Base-by-base conservation (phyloP, 495 filamentous ascomycete genomes). In the Melanomma pulvis-pyrius region DNA sequence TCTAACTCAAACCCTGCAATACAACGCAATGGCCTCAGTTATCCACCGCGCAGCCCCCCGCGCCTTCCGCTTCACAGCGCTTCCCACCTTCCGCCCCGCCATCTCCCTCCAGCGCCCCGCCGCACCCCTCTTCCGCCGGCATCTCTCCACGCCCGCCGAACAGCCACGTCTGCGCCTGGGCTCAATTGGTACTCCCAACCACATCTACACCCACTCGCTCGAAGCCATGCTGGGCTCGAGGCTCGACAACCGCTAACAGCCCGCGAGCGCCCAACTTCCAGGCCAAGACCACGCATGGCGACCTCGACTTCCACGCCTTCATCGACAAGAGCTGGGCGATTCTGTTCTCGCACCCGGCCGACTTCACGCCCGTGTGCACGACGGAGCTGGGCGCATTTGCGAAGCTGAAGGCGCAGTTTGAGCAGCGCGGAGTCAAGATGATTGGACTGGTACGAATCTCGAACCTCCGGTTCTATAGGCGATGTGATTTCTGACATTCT, bases 351-450 rank as follows among this genome's bases (percentile, higher is more conserved):
- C 87, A 90, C 76, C 87, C 87, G 0, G 86, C 85, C 29, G 87
- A 90, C 73, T 90, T 87, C 77, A 89, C 87, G 1, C 86, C 87
- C 19, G 87, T 88, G 44, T 89, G 87, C 76, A 90, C 86, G 1
- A 89, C 87, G 15, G 87, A 90, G 71, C 80, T 90, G 22, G 87
- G 87, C 12, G 87, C 87, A 0, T 88, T 90, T 63, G 83, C 87
- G 12, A 87, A 85, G 67, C 69, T 89, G 56, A 82, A 84, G 74
- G 73, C 76, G 48, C 84, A 88, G 66, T 89, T 90, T 68, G 79
- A 84, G 15, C 82, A 82, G 71, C 79, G 87, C 7, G 81, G 80
- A 25, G 86, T 88, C 13, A 88, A 89, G 77, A 82, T 89, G 78
- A 88, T 89, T 70, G 87, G 87, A 0, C 77, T 90, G 52, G 79